Evolutionary conservation across 2,329 filamentous ascomycete genomes (phyloP).

Genomic region (Seiridium cupressi): DNA sequence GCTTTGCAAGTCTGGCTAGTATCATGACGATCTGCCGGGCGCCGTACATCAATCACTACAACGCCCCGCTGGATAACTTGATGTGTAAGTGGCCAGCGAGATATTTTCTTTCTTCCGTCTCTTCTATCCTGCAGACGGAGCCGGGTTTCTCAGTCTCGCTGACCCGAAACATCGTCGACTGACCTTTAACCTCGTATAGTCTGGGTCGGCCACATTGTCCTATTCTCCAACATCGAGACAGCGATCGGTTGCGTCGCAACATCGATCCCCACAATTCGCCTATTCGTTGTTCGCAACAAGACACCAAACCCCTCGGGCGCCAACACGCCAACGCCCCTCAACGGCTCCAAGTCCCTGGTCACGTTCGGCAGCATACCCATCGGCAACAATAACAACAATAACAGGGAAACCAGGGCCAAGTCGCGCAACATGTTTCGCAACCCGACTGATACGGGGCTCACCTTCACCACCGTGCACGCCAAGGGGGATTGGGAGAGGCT

Average conservation of each 20-base stretch:
- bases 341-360: conserved; percentile 1
- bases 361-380: conserved; percentile 11
- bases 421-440: conserved; percentile 9
- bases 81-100: conserved; percentile 11
- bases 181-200: conserved; percentile 2
- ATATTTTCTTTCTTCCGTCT: not conserved
- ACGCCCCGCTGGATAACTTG: not conserved
- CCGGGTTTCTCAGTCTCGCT: too few species aligned
- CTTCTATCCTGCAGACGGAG: not conserved
- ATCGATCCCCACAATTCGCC: conserved; percentile 14
- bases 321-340: not conserved
- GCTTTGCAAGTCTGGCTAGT: conserved; percentile 21
- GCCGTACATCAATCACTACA: conserved; percentile 10
- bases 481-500: conserved; percentile 14
- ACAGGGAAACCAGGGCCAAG: not conserved
- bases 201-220: conserved; percentile 8
- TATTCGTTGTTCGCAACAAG: conserved; percentile 6
- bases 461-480: conserved; percentile 10
- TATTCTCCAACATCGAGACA: conserved; percentile 16
- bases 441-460: conserved; percentile 13
- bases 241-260: conserved; percentile 14
- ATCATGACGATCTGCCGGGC: conserved; percentile 15
- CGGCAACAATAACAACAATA: not conserved
- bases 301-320: not conserved
- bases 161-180: too few species aligned